Base-by-base conservation (phyloP, 164 flowering plant genomes). In the Akebia trifoliata region DNA sequence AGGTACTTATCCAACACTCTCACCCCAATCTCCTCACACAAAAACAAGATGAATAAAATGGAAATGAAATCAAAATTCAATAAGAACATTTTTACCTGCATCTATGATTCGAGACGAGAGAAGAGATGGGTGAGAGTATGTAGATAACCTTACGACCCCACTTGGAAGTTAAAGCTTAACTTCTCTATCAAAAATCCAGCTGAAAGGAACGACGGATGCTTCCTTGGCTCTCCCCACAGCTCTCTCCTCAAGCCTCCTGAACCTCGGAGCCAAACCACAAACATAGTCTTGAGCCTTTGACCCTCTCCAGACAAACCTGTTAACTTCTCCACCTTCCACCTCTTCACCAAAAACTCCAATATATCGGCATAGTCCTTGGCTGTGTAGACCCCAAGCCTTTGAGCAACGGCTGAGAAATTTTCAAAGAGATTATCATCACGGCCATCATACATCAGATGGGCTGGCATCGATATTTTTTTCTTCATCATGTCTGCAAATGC, bases 291-390 rank as follows among this genome's bases (percentile, higher is more conserved):
- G 92, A 25, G 92, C 92, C 30, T 71, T 69, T 63, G 68, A 20
- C 88, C 92, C 56, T 85, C 85, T 0, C 61, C 73, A 8, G 92
- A 81, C 21, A 85, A 78, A 30, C 92, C 92, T 0, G 77, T 75
- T 18, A 85, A 6, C 30, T 74, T 60, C 63, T 69, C 82, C 40
- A 85, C 76, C 49, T 80, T 72, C 92, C 92, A 85, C 55, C 84
- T 65, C 0, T 74, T 78, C 14, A 85, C 89, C 67, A 85, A 75
- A 61, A 79, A 81, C 45, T 85, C 92, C 45, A 85, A 53, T 35
- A 85, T 85, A 56, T 83, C 92, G 0, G 86, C 83, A 59, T 81
- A 81, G 66, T 81, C 85, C 63, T 57, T 76, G 36, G 78, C 81
- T 0, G 81, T 78, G 57, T 80, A 85, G 53, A 85, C 81, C 0